Evolutionary conservation across 129 eudicot genomes (phyloP), one percentile per base, ranked within the genome.

Genomic region (Lonicera japonica): DNA sequence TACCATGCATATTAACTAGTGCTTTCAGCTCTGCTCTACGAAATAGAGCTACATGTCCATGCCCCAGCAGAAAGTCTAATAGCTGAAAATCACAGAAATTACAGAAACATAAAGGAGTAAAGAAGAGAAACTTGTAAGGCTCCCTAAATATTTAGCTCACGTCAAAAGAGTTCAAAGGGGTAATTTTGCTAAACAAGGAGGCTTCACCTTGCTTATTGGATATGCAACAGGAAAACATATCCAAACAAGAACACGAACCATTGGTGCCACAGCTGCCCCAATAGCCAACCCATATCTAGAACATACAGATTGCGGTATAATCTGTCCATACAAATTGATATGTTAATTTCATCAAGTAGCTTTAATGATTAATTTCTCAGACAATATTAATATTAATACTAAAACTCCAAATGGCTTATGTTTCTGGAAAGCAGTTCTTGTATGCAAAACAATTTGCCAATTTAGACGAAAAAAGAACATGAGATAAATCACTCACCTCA

Each of bases 21-120:
- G 96, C 84, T 75, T 92, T 92, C 80, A 92, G 65, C 77, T 92
- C 96, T 63, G 96, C 96, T 72, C 98, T 85, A 23, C 96, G 94
- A 71, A 92, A 92, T 2, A 92, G 86, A 61, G 95, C 90, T 58
- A 74, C 80, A 43, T 76, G 90, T 69, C 78, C 86, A 43, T 75
- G 82, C 17, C 96, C 98, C 43, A 92, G 86, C 41, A 92, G 79
- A 48, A 25, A 73, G 77, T 84, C 98, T 56, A 87, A 73, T 16
- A 87, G 78, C 87, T 83, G 78, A 11, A 40, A 43, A 70, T 64
- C 25, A 24, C 15, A 8, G 23, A 61, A 61, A 16, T 29, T 1
- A 29, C 2, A 29, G 45, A 47, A 66, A n/a, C n/a, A n/a, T n/a
- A n/a, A 48, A 25, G 48, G 18, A 20, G 72, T 38, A 48, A 75